These are phyloP conservation scores for Brassica nigra DNA, from an alignment of 345 rosid species.

Conservation along the genomic window DNA sequence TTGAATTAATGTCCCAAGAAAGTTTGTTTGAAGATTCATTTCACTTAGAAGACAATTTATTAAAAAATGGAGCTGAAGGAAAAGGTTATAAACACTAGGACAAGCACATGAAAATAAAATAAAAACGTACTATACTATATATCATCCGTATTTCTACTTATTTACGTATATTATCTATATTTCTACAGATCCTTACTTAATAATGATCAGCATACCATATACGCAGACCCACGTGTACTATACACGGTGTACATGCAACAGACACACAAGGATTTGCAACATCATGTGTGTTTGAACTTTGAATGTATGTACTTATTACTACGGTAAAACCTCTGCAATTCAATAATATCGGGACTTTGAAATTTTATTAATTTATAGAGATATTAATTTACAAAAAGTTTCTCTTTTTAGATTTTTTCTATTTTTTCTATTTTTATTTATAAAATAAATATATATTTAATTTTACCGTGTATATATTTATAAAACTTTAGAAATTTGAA, in stretches of 20 bases:
- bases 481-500: too few relatives aligned
- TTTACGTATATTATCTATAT: background rate
- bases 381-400: too few relatives aligned
- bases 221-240: background rate
- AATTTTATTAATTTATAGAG: too few relatives aligned
- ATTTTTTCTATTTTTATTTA: too few relatives aligned
- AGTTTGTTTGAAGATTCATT: conserved; percentile 33
- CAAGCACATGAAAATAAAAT: background rate
- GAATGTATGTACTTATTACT: conserved; percentile 1
- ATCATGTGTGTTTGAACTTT: background rate
- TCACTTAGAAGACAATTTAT: background rate
- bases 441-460: too few relatives aligned
- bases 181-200: background rate
- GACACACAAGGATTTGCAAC: conserved; percentile 10
- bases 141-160: conserved; percentile 13
- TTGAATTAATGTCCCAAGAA: conserved; percentile 46
- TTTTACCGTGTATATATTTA: too few relatives aligned
- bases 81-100: conserved; percentile 33
- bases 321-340: too few relatives aligned
- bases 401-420: too few relatives aligned
- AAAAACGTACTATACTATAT: conserved; percentile 2
- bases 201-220: background rate
- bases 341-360: too few relatives aligned
- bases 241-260: conserved; percentile 1
- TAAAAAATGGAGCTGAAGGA: conserved; percentile 18